Base-by-base conservation (phyloP, 1,139 yeast genomes). In the Nakaseomyces bracarensis region DNA sequence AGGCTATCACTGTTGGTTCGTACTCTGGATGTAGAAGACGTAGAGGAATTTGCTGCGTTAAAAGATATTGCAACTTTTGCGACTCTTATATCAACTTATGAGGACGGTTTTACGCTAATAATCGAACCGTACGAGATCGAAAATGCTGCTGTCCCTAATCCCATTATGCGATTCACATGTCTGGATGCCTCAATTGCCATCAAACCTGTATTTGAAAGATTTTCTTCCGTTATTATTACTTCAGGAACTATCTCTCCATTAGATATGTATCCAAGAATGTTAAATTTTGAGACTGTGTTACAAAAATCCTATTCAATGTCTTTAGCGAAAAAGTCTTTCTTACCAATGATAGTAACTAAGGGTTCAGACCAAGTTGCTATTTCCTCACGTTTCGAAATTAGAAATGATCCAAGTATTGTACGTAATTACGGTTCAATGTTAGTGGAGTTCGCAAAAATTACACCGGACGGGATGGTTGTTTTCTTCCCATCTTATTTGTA, bases 231-330 rank as follows among this genome's bases (percentile, higher is more conserved):
- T 11, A 82, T 91, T 47, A 91, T 91, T 48, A 91, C 99, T 0
- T 85, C 96, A 1, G 99, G 99, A 53, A 91, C 99, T 11, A 89
- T 91, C 37, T 91, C 98, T 0, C 99, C 99, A 1, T 74, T 91
- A 61, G 98, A 93, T 58, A 91, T 91, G 99, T 91, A 91, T 60
- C 99, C 99, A 4, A 81, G 86, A 55, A 91, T 91, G 98, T 70
- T 91, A 49, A 83, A 89, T 58, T 91, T 93, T 63, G 89, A 86
- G 45, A 91, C 98, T 0, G 96, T 89, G 4, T 74, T 93, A 38
- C 96, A 89, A 62, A 94, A 87, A 58, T 87, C 97, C 0, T 91
- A 89, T 60, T 77, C 96, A 2, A 91, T 91, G 97, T 86, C 98
- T 0, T 73, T 91, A 51, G 89, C 96, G 1, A 75, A 96, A 52